A percentile compares a stretch with the other conserved stretches of the same genome.
Conservation (phyloP, 2,329 filamentous ascomycete species). For the Cladosporium austrohemisphaericum region DNA sequence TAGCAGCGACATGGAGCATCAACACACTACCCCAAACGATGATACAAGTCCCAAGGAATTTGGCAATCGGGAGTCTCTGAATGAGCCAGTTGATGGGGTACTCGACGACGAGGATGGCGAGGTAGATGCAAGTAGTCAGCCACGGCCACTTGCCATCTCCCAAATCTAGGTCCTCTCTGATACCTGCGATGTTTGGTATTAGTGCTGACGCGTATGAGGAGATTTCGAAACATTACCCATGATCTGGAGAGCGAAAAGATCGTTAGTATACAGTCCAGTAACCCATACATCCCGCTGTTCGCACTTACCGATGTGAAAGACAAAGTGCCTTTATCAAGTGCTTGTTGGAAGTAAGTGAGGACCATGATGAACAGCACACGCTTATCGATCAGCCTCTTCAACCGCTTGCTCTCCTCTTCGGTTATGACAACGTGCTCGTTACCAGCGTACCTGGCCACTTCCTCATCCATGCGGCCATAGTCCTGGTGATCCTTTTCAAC, state of each 20-base stretch:
- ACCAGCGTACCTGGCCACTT: slow-evolving; percentile 66
- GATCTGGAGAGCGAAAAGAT: not conserved
- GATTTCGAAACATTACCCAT: not conserved
- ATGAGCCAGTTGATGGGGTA: slow-evolving; percentile 65
- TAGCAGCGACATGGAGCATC: slow-evolving; percentile 58
- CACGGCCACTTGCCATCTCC: slow-evolving; percentile 38
- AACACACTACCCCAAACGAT: slow-evolving; percentile 60
- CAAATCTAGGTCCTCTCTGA: not conserved
- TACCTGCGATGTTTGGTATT: not conserved
- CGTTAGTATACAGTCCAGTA: not conserved
- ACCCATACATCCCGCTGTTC: too few relatives aligned
- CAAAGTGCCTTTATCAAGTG: slow-evolving; percentile 64
- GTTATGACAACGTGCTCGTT: slow-evolving; percentile 55
- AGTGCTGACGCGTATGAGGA: not conserved
- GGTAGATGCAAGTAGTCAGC: slow-evolving; percentile 71
- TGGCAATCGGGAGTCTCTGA: slow-evolving; percentile 57
- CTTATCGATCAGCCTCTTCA: slow-evolving; percentile 63
- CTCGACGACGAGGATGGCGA: slow-evolving; percentile 66
- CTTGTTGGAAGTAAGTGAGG: slow-evolving; percentile 67
- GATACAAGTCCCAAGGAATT: slow-evolving; percentile 61
- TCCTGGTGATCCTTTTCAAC: slow-evolving; percentile 52
- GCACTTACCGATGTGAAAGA: slow-evolving; percentile 56
- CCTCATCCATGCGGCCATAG: slow-evolving; percentile 61
- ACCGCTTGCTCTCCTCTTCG: slow-evolving; percentile 55
- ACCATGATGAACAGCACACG: slow-evolving; percentile 69